Conservation (phyloP, 2,329 filamentous ascomycete species). For the Pyrenochaeta sp. region DNA sequence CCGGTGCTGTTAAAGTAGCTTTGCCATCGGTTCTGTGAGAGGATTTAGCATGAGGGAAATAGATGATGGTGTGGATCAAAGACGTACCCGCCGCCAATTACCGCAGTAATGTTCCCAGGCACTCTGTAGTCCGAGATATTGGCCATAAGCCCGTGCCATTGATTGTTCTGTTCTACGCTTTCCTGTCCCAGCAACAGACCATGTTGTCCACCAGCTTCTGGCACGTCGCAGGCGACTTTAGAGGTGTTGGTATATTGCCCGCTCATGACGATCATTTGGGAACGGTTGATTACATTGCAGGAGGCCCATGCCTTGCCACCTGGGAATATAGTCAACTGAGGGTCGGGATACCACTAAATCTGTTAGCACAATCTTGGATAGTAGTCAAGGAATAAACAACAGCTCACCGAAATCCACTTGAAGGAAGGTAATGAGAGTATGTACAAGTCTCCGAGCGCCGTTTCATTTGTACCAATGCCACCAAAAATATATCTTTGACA, state of each 20-base stretch:
- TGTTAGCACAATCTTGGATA: slow-evolving; percentile 38
- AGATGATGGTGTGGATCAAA: not conserved
- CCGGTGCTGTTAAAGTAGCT: slow-evolving; percentile 61
- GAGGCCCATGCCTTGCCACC: slow-evolving; percentile 56
- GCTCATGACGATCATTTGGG: slow-evolving; percentile 69
- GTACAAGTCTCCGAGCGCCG: slow-evolving; percentile 68
- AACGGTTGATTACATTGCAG: slow-evolving; percentile 63
- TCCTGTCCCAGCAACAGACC: slow-evolving; percentile 61
- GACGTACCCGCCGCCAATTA: slow-evolving; percentile 48
- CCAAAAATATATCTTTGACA: slow-evolving; percentile 65
- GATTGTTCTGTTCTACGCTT: slow-evolving; percentile 27
- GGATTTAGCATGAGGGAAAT: slow-evolving; percentile 11
- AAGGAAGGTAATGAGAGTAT: slow-evolving; percentile 68
- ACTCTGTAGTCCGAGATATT: slow-evolving; percentile 39
- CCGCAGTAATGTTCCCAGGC: slow-evolving; percentile 58
- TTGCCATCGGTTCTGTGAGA: slow-evolving; percentile 52
- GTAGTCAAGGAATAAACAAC: not conserved
- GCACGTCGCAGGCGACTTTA: slow-evolving; percentile 59
- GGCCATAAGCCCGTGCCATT: slow-evolving; percentile 34
- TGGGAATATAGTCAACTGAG: slow-evolving; percentile 41
- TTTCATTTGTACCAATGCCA: slow-evolving; percentile 58
- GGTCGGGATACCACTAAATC: slow-evolving; percentile 34
- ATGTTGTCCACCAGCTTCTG: slow-evolving; percentile 61
- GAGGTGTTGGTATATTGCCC: slow-evolving; percentile 60
- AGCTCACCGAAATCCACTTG: slow-evolving; percentile 62